Evolutionary conservation across 768 basidiomycete species (phyloP), one percentile per base, ranked within the genome.

Genomic region (Mycena haematopus): DNA sequence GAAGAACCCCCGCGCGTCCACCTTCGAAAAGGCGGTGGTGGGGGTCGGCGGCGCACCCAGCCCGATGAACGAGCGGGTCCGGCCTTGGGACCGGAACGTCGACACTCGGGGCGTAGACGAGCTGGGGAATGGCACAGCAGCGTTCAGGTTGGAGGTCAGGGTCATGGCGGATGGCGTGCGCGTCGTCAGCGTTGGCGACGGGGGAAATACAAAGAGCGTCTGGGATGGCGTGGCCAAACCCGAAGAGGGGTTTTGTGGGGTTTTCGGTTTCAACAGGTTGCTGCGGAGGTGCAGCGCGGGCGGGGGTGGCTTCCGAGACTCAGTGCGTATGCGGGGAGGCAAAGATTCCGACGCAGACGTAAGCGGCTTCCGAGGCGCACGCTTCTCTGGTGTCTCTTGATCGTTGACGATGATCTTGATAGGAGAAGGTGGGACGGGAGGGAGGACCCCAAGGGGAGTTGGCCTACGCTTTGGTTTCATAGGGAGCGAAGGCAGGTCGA

Each of bases 171-270:
- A 90, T 27, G 93, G 91, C 54, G 89, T 92, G 55, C 82, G 83
- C 47, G 86, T 79, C 69, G 80, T 81, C 65, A 78, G 69, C 50
- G 81, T 86, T 51, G 75, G 91, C 6, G 92, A 93, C 33, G 92
- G 91, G 1, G 92, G 92, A 71, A 94, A 94, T 38, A 94, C 88
- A 68, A 94, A 93, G 49, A 94, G 80, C 0, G 92, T 94, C 72
- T 94, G 93, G 1, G 92, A 91, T 33, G 90, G 89, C 35, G 88
- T 83, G 49, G 80, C 74, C 40, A 79, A 70, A 3, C 67, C 67
- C 19, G 74, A 70, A 5, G 68, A 55, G 56, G 70, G 70, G 55
- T 71, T 73, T 22, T 68, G 64, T 13, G 71, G 61, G 50, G 65
- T 69, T 51, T 76, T 75, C 31, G 73, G 67, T 65, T 75, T 77